A percentile compares a stretch with the other conserved stretches of the same genome.
These are phyloP conservation scores for Diospyros kaki DNA, from an alignment of 148 eudicot genomes.

Conservation along the genomic window DNA sequence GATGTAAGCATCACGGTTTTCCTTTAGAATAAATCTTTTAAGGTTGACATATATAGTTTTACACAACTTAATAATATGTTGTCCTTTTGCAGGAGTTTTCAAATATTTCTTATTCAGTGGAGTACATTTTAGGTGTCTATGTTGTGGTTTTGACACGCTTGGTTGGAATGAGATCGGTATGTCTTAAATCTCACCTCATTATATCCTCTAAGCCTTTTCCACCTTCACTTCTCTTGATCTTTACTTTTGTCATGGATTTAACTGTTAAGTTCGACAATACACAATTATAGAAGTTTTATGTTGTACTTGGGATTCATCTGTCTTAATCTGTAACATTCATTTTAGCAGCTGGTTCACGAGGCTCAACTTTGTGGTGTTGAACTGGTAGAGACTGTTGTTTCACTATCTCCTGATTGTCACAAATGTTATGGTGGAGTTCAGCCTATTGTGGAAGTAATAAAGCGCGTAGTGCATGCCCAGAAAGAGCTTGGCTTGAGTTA, in stretches of 20 bases:
- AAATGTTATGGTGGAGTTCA: conserved; percentile 43
- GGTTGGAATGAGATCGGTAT: conserved; percentile 53
- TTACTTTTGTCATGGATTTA: neutral
- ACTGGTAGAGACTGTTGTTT: conserved; percentile 55
- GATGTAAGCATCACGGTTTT: conserved; percentile 46
- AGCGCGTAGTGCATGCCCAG: conserved; percentile 51
- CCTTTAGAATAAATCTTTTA: neutral
- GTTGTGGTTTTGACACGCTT: conserved; percentile 49
- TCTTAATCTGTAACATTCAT: conserved; percentile 10
- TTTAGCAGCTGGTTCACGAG: conserved; percentile 55
- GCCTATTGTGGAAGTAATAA: conserved; percentile 45
- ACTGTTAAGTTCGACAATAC: neutral
- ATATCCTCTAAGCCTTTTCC: neutral
- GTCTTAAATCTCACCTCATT: conserved; percentile 4
- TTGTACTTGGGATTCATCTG: conserved; percentile 4
- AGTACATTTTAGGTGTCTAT: conserved; percentile 58
- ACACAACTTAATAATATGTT: neutral
- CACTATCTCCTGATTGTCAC: conserved; percentile 32
- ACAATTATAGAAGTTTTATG: conserved; percentile 2
- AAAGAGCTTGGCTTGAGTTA: conserved; percentile 73
- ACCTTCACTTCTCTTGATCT: neutral
- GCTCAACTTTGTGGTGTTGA: conserved; percentile 61
- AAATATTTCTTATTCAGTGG: conserved; percentile 33
- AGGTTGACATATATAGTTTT: neutral
- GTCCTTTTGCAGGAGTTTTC: conserved; percentile 42